Base-by-base conservation (phyloP, 139 green algal genomes). In the Pseudopediastrum boryanum region DNA sequence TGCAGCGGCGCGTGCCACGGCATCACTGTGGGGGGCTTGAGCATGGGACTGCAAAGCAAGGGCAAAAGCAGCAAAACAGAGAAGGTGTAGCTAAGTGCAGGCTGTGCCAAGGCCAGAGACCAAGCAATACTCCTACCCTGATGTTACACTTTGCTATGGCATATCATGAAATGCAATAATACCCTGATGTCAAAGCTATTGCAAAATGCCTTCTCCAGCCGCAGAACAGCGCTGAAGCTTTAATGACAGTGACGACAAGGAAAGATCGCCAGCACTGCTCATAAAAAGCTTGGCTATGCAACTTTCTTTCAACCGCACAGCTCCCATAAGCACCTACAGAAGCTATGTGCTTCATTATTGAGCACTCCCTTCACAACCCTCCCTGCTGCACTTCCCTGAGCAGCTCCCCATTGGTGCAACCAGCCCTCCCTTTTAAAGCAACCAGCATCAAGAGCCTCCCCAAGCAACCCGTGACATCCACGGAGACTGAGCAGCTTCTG, bases 1-100 rank as follows among this genome's bases (percentile, higher is more conserved):
- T 21, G 82, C 82, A 39, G 76, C 82, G 25, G 71, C 70, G 5
- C 52, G 67, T 2, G 82, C 82, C 36, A 72, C 82, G 31, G 68
- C 81, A 3, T 85, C 80, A 19, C 58, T 62, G 74, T 79, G 75
- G 36, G 36, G 73, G 25, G 7, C 62, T 54, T 4, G 38, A 12
- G 13, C 27, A 42, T 31, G 35, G 42, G 39, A 41, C 10, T 13
- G 66, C 9, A 25, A 54, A 6, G 38, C 25, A 27, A 5, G 25
- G 21, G 58, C 58, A 67, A 67, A 58, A 16, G 21, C 19, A n/a
- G 48, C 48, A 58, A 58, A 58, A 58, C 48, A 58, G 19, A 58
- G 19, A n/a, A n/a, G 19, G 48, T n/a, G 19, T 58, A 1, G 21
- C 19, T 58, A 58, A 58, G 19, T 16, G 19, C 58, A 67, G n/a